Conservation (phyloP, 225 moss, liverwort and hornwort species). For the Polytrichum commune region DNA sequence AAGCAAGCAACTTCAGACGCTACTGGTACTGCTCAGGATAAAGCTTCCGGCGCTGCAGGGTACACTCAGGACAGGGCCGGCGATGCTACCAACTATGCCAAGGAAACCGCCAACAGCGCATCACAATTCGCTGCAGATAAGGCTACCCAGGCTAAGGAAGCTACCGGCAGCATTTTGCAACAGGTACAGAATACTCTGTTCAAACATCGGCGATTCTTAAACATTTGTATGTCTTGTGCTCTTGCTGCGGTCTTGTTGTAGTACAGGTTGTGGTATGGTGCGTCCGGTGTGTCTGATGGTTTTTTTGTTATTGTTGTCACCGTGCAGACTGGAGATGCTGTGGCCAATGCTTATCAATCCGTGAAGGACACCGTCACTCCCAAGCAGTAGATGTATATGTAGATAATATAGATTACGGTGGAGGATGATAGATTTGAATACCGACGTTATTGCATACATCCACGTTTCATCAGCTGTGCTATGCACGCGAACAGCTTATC, state of each 20-base stretch:
- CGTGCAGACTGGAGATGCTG: slow-evolving; percentile 2
- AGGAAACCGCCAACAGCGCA: neutral
- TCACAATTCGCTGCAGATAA: slow-evolving; percentile 1
- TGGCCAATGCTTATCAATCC: neutral
- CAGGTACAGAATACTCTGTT: neutral
- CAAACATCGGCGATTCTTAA: too few species aligned
- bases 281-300: neutral
- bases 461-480: too few species aligned
- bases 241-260: neutral
- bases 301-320: neutral
- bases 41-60: slow-evolving; percentile 5
- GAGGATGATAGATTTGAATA: too few species aligned
- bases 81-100: neutral
- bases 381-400: neutral
- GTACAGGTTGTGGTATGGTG: too few species aligned
- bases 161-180: neutral
- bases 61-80: slow-evolving; percentile 5
- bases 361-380: neutral
- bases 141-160: slow-evolving; percentile 11
- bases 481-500: too few species aligned
- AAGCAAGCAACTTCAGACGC: slow-evolving; percentile 9
- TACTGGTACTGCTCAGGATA: slow-evolving; percentile 13
- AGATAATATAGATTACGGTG: too few species aligned
- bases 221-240: neutral
- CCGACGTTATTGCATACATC: too few species aligned